A percentile compares a stretch with the other conserved stretches of the same genome.
Evolutionary conservation across 148 eudicot species (phyloP).

Genomic region (Fallopia convolvulus): DNA sequence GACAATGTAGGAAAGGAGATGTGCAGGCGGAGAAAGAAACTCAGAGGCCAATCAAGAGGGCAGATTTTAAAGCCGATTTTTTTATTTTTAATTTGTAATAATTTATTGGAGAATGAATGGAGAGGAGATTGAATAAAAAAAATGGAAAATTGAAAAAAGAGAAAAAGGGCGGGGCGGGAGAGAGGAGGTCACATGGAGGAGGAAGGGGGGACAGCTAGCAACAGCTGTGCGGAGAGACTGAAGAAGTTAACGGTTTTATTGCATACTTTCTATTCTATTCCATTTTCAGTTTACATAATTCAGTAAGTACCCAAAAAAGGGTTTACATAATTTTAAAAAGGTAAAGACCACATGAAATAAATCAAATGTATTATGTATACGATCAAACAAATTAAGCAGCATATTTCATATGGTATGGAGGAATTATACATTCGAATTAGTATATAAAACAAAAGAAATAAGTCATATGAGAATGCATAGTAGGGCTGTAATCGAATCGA

Average conservation of each 20-base stretch:
- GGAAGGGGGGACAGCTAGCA: slow-evolving; percentile 62
- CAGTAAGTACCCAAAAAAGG: too few species aligned
- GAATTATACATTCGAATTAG: too few species aligned
- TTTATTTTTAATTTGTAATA: neutral
- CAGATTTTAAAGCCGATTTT: neutral
- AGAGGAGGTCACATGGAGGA: slow-evolving; percentile 61
- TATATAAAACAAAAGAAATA: too few species aligned
- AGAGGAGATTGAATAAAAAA: neutral
- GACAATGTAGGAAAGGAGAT: neutral
- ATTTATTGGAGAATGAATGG: neutral
- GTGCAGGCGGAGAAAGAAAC: neutral
- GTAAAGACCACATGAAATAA: too few species aligned
- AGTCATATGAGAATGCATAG: too few species aligned
- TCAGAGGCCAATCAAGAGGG: neutral
- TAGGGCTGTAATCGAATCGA: too few species aligned
- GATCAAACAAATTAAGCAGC: too few species aligned
- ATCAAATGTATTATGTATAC: too few species aligned
- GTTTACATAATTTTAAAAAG: too few species aligned
- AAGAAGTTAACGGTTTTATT: neutral
- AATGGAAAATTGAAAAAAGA: neutral
- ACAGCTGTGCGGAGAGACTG: slow-evolving; percentile 46
- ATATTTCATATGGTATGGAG: too few species aligned
- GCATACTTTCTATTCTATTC: neutral
- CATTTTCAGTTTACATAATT: neutral
- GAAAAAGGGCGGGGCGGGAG: slow-evolving; percentile 10